These are phyloP conservation scores for Boletus semigastroideus DNA, from an alignment of 1,284 basidiomycete genomes.

Conservation along the genomic window DNA sequence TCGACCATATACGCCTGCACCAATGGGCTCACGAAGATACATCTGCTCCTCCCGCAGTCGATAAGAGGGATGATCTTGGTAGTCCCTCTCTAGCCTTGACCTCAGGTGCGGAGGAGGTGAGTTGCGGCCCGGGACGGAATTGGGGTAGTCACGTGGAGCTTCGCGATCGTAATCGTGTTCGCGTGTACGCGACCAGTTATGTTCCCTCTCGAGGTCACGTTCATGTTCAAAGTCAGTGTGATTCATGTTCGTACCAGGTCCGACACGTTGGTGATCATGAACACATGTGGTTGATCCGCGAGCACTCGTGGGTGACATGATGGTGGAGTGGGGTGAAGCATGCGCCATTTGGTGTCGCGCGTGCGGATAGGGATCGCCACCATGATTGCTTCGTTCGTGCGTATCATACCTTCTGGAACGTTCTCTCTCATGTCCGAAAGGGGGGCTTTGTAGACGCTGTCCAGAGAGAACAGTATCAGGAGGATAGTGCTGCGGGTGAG, in stretches of 20 bases:
- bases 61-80: slow-evolving; percentile 37
- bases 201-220: slow-evolving; percentile 41
- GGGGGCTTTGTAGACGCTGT: slow-evolving; percentile 49
- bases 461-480: slow-evolving; percentile 44
- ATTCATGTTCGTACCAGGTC: slow-evolving; percentile 58
- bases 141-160: slow-evolving; percentile 30
- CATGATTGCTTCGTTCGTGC: slow-evolving; percentile 35
- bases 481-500: slow-evolving; percentile 42
- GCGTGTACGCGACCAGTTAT: slow-evolving; percentile 47
- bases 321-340: slow-evolving; percentile 37
- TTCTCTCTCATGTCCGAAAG: slow-evolving; percentile 45
- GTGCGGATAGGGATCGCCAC: slow-evolving; percentile 30
- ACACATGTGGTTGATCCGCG: slow-evolving; percentile 40
- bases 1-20: slow-evolving; percentile 33
- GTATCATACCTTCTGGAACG: slow-evolving; percentile 42
- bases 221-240: slow-evolving; percentile 45
- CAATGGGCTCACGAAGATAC: slow-evolving; percentile 44
- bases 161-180: slow-evolving; percentile 49
- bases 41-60: slow-evolving; percentile 45
- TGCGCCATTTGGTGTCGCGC: slow-evolving; percentile 38
- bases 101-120: slow-evolving; percentile 45
- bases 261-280: slow-evolving; percentile 67
- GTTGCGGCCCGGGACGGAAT: slow-evolving; percentile 22
- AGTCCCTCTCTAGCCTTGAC: slow-evolving; percentile 37
- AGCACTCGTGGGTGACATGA: slow-evolving; percentile 31